Base-by-base conservation (phyloP, 2,329 filamentous ascomycete species). In the Aspergillus jensenii region DNA sequence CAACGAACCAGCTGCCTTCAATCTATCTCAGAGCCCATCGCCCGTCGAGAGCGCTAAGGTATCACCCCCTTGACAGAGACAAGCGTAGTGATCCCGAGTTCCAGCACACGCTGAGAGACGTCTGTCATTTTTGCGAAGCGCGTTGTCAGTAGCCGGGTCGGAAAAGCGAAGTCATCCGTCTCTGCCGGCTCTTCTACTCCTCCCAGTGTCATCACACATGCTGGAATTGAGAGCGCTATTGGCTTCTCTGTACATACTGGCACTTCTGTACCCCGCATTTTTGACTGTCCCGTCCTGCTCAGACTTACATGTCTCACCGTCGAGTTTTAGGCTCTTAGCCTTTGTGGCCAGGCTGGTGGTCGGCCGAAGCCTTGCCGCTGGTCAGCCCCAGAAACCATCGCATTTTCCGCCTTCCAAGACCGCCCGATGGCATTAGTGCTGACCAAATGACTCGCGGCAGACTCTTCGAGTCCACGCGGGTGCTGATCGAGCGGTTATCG, bases 371-470 rank as follows among this genome's bases (percentile, higher is more conserved):
- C 17, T 23, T 40, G 27, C 9, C 12, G 15, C 12, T n/a, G 35
- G 6, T 25, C 40, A 46, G 12, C 31, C 27, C 14, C 12, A 4
- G 17, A 19, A 37, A 37, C 35, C 14, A 37, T 37, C 25, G 19
- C 46, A 21, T 37, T 25, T 44, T 44, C 41, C 21, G 5, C 21
- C 19, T 17, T 53, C 33, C 41, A 21, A 33, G 33, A 7, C 35
- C 15, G 27, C 9, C 8, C 15, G 41, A 25, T 31, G 35, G 14
- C 35, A 46, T 51, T 46, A 48, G 33, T 52, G 21, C 55, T 47
- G 27, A 15, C 35, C 43, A 33, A 23, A 61, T 61, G 60, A 60
- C 60, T 62, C 59, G 60, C 58, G 59, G 60, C 41, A 41, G 23
- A 21, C 48, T 55, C 43, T 15, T 27, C 31, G 37, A 25, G 44